A percentile compares a stretch with the other conserved stretches of the same genome.
Evolutionary conservation across 2,329 filamentous ascomycete species (phyloP).

Genomic region (Trichoderma semiorbis): DNA sequence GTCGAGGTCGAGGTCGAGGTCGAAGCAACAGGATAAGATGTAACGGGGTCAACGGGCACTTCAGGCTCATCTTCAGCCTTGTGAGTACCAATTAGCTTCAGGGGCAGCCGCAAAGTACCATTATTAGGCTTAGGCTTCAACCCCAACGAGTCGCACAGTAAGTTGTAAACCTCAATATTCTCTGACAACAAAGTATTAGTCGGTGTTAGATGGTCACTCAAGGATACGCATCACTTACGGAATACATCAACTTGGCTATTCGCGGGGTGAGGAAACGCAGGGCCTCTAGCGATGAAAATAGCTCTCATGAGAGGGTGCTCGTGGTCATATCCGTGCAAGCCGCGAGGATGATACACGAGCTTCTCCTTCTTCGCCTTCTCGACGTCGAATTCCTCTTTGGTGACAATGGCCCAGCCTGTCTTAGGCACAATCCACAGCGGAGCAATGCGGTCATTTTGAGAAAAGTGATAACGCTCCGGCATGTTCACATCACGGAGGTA

Average conservation of each 20-base stretch:
- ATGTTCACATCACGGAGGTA: slow-evolving; percentile 85
- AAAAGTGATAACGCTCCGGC: slow-evolving; percentile 91
- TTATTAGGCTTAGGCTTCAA: slow-evolving; percentile 76
- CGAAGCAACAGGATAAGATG: slow-evolving; percentile 2
- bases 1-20: background rate
- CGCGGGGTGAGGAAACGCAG: slow-evolving; percentile 81
- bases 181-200: slow-evolving; percentile 50
- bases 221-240: slow-evolving; percentile 55
- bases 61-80: slow-evolving; percentile 46
- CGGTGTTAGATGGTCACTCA: background rate
- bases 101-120: slow-evolving; percentile 73
- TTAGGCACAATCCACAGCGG: slow-evolving; percentile 93
- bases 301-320: slow-evolving; percentile 94
- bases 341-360: slow-evolving; percentile 71
- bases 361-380: slow-evolving; percentile 59
- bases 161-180: slow-evolving; percentile 93
- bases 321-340: slow-evolving; percentile 92
- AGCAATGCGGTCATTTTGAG: slow-evolving; percentile 82
- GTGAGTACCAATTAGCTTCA: slow-evolving; percentile 62
- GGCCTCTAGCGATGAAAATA: slow-evolving; percentile 88
- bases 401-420: slow-evolving; percentile 88
- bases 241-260: slow-evolving; percentile 79
- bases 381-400: slow-evolving; percentile 73
- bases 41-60: slow-evolving; percentile 52
- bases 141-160: slow-evolving; percentile 83